Percentiles rank a stretch among this genome's conserved stretches.
These are phyloP conservation scores for Infundibulicybe gibba DNA, from an alignment of 768 basidiomycete species.

Conservation along the genomic window DNA sequence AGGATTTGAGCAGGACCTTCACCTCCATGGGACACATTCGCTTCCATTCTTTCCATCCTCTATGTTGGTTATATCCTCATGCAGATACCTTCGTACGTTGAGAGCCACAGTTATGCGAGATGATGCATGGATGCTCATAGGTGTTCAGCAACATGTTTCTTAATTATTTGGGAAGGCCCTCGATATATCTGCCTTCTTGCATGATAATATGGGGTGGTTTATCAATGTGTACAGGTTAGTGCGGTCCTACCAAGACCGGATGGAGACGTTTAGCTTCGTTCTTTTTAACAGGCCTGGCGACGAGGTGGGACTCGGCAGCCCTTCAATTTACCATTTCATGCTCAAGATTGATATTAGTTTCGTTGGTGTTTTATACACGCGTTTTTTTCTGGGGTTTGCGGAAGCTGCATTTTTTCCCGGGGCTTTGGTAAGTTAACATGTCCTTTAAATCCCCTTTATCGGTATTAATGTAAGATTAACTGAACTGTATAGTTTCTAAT, in stretches of 20 bases:
- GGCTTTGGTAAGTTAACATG: conserved; percentile 34
- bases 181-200: conserved; percentile 57
- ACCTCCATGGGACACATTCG: conserved; percentile 54
- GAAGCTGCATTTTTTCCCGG: conserved; percentile 73
- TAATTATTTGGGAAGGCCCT: conserved; percentile 59
- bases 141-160: conserved; percentile 61
- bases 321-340: not conserved
- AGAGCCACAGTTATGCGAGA: too few species aligned
- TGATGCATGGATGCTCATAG: too few species aligned
- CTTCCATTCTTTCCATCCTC: conserved; percentile 55
- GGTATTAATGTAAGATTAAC: not conserved
- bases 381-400: conserved; percentile 78
- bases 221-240: conserved; percentile 45
- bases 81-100: conserved; percentile 66
- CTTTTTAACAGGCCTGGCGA: conserved; percentile 31
- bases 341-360: conserved; percentile 37
- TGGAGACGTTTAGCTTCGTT: not conserved
- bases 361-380: conserved; percentile 56
- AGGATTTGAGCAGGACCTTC: conserved; percentile 62
- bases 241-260: too few species aligned
- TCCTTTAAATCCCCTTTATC: conserved; percentile 3
- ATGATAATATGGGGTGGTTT: conserved; percentile 67
- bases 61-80: conserved; percentile 69
- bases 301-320: conserved; percentile 20
- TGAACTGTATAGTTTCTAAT: conserved; percentile 40